phyloP scores from a whole-genome alignment of 2,329 filamentous ascomycete genomes.

The Alternaria consortialis region DNA sequence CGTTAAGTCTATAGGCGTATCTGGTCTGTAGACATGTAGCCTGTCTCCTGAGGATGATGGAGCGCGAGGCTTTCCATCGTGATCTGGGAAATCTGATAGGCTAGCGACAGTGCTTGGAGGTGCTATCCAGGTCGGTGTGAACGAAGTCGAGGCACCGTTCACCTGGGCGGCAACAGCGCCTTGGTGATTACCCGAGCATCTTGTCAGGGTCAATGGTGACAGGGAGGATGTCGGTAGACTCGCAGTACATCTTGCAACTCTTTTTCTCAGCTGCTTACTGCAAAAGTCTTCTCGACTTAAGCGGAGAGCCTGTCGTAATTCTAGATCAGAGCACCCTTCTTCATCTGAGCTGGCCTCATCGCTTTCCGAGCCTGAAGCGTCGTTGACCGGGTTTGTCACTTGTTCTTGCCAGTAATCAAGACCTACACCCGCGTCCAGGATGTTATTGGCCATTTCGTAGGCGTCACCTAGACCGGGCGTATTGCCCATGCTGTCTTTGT shows the following conservation, averaged over 20 bases:
- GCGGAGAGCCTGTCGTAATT: constrained; percentile 4
- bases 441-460: constrained; percentile 9
- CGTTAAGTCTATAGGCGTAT: background rate
- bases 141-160: background rate
- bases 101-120: background rate
- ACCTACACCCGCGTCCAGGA: background rate
- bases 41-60: background rate
- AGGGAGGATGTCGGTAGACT: background rate
- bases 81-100: background rate
- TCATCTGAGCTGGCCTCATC: background rate
- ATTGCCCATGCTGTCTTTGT: background rate
- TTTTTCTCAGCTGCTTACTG: background rate
- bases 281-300: constrained; percentile 1
- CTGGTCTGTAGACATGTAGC: background rate
- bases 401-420: constrained; percentile 25
- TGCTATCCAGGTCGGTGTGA: too few relatives aligned
- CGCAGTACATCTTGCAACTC: background rate
- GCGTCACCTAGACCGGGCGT: constrained; percentile 24
- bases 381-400: background rate
- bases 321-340: constrained; percentile 1
- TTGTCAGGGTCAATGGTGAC: background rate
- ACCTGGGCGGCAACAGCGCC: background rate
- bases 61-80: background rate
- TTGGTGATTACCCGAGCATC: background rate
- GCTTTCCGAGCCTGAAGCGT: constrained; percentile 2